Evolutionary conservation across 208 protist species (phyloP), one percentile per base, ranked within the genome.

Genomic region (Trypanosoma platydactyli): DNA sequence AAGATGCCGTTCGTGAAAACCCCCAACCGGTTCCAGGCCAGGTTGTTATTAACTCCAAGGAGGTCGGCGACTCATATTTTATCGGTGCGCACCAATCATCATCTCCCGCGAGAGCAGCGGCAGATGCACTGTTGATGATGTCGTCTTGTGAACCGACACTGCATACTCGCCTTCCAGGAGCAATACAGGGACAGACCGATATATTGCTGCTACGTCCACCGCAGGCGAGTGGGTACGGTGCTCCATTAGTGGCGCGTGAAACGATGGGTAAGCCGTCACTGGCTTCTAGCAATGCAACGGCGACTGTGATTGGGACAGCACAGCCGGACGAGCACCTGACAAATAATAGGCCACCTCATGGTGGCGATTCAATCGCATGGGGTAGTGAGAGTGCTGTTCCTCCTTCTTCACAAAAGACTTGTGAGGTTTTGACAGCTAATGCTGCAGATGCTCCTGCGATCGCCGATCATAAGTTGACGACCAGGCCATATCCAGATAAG

Each of bases 231-330:
- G 64, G 59, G 0, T 86, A 88, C 51, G 81, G 81, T 57, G 56
- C 64, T 5, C 77, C 71, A 29, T 71, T 93, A 16, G 83, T 93
- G 1, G 72, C 59, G 42, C 68, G 78, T 44, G 66, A 83, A 51
- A 0, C 57, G 16, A 51, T 49, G 40, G 41, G 41, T 24, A 64
- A 59, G 15, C 25, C 20, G 15, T 40, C 66, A 58, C 40, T 67
- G 0, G 57, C 60, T 16, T 64, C 76, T 45, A 30, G 73, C 13
- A 58, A 58, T 22, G 24, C 50, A 16, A 29, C 61, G 33, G 25
- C 45, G 25, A 38, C 52, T 30, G 51, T 61, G 25, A 22, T 49
- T 50, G 45, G n/a, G 44, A 58, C 5, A 60, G 64, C 4, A 49
- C 40, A 25, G 44, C 60, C 46, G 27, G 27, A 20, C 38, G 9